phyloP scores from a whole-genome alignment of 2,329 filamentous ascomycete species.

The Aspergillus ochraceus region DNA sequence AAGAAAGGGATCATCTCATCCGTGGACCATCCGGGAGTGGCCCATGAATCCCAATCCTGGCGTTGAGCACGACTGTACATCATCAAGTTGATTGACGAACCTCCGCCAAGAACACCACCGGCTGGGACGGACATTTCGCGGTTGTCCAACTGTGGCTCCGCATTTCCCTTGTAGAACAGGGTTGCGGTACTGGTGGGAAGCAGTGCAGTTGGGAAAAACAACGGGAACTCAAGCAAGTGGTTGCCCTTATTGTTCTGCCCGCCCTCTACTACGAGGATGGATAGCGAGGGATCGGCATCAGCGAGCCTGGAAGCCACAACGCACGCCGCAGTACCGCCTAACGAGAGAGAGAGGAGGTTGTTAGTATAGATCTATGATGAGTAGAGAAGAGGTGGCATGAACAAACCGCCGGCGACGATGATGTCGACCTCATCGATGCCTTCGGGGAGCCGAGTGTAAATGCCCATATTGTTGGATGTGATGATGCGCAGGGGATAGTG shows the following conservation, averaged over 20 bases:
- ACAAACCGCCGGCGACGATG: background rate
- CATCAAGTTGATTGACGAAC: constrained; percentile 5
- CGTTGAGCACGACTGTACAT: constrained; percentile 4
- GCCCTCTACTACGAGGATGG: background rate
- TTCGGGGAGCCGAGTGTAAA: background rate
- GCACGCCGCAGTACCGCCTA: constrained; percentile 1
- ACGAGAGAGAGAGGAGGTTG: background rate
- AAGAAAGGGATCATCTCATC: constrained; percentile 1
- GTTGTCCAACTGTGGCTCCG: constrained; percentile 1
- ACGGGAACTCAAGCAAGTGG: background rate
- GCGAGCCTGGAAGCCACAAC: constrained; percentile 1
- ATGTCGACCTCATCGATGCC: constrained; percentile 3
- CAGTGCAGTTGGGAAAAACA: background rate
- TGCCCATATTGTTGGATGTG: background rate
- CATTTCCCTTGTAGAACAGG: background rate
- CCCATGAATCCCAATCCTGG: constrained; percentile 2
- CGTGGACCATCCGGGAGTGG: background rate
- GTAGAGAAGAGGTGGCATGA: background rate
- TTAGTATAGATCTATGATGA: background rate
- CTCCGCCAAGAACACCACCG: constrained; percentile 5
- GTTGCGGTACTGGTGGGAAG: background rate
- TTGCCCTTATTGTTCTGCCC: constrained; percentile 1
- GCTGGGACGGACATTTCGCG: background rate
- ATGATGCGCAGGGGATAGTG: background rate
- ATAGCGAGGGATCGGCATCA: background rate